Conservation (phyloP, 257 asterid species). For the Nicotiana tomentosiformis region DNA sequence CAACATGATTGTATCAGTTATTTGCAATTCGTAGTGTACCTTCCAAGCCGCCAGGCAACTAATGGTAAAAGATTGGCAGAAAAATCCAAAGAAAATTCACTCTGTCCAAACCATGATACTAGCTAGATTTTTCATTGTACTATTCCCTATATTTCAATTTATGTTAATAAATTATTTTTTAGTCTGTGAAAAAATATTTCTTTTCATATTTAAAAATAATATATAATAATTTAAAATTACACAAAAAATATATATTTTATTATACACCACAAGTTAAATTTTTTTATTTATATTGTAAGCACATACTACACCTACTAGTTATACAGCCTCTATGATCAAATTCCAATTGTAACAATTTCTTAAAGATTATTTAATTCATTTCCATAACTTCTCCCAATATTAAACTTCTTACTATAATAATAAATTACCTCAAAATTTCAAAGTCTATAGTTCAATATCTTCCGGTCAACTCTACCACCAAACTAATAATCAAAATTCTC, state of each 20-base stretch:
- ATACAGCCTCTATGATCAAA: background rate
- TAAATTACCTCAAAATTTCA: slow-evolving; percentile 11
- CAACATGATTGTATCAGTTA: background rate
- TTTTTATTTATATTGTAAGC: too few relatives aligned
- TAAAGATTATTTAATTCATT: background rate
- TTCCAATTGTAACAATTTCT: background rate
- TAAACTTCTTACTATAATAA: background rate
- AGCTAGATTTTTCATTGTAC: background rate
- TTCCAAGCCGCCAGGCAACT: background rate
- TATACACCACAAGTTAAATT: too few relatives aligned
- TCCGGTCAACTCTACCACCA: background rate
- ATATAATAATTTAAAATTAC: too few relatives aligned
- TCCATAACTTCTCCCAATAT: background rate
- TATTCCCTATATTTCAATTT: too few relatives aligned
- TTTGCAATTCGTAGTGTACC: background rate
- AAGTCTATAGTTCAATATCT: background rate
- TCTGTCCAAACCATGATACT: background rate
- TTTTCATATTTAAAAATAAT: too few relatives aligned
- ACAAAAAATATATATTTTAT: too few relatives aligned
- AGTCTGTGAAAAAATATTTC: too few relatives aligned
- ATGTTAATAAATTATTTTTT: too few relatives aligned
- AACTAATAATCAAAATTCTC: slow-evolving; percentile 17
- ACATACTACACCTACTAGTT: background rate
- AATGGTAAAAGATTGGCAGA: background rate
- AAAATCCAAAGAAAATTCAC: background rate